phyloP scores from a whole-genome alignment of 1,284 basidiomycete species.

The Rhodotorula sp. region DNA sequence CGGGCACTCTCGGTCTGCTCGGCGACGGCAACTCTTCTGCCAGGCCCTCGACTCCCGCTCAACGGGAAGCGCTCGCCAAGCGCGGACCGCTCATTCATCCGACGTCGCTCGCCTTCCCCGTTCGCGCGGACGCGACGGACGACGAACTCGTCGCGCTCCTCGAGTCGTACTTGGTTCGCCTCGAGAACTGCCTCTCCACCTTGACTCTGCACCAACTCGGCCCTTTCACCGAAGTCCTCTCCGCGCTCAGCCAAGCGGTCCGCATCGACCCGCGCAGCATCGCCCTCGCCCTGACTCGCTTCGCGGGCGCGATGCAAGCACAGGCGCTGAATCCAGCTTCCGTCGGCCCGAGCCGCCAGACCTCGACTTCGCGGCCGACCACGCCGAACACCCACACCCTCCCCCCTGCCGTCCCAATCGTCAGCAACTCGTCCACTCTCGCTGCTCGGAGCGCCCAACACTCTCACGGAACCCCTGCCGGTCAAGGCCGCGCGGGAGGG shows the following conservation, averaged over 20 bases:
- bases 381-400: background rate
- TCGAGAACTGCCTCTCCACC: slow-evolving; percentile 73
- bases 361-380: background rate
- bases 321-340: background rate
- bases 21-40: background rate
- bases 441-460: background rate
- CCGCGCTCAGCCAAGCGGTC: slow-evolving; percentile 40
- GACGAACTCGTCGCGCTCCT: slow-evolving; percentile 70
- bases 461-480: too few species aligned
- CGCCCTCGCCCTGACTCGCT: slow-evolving; percentile 33
- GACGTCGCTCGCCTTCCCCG: slow-evolving; percentile 65
- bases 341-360: background rate
- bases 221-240: slow-evolving; percentile 45
- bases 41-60: slow-evolving; percentile 35
- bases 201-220: slow-evolving; percentile 51
- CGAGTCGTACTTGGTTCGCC: slow-evolving; percentile 60
- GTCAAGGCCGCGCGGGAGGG: too few species aligned
- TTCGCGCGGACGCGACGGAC: slow-evolving; percentile 71
- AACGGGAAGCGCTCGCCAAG: slow-evolving; percentile 53
- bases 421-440: background rate
- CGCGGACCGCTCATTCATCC: slow-evolving; percentile 52
- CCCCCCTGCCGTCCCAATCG: background rate
- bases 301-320: slow-evolving; percentile 18
- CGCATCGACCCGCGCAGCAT: slow-evolving; percentile 38
- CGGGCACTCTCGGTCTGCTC: background rate